Percentiles rank a stretch among this genome's conserved stretches.
Evolutionary conservation across 768 basidiomycete species (phyloP).

Genomic region (Lentinus tigrinus): DNA sequence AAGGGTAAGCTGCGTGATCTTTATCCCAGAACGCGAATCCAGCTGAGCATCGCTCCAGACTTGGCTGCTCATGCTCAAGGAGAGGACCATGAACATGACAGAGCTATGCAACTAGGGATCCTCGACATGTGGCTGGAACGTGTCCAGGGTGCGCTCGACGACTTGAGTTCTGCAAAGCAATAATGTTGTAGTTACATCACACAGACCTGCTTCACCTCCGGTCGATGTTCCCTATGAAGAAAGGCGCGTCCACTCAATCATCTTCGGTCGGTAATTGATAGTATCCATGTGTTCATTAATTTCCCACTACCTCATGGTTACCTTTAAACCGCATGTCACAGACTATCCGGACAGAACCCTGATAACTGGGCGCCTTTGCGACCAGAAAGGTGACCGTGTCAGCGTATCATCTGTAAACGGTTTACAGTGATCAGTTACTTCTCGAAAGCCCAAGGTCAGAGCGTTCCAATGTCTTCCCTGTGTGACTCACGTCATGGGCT

Average conservation of each 20-base stretch:
- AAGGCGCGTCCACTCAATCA: no score
- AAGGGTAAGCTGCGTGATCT: slow-evolving; percentile 4
- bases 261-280: no score
- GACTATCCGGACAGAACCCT: no score
- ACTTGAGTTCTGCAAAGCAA: not conserved
- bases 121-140: slow-evolving; percentile 22
- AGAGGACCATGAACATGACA: slow-evolving; percentile 1
- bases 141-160: slow-evolving; percentile 3
- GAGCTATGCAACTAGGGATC: slow-evolving; percentile 14
- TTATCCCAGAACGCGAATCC: not conserved
- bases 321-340: no score
- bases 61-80: not conserved
- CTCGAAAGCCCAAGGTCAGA: no score
- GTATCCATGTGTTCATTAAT: no score
- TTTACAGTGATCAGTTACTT: not conserved
- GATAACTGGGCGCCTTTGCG: no score
- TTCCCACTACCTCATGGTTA: no score
- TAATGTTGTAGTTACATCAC: not conserved
- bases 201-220: not conserved
- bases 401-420: not conserved
- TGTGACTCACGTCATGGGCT: not conserved
- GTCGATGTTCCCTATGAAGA: no score
- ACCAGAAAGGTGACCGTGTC: no score
- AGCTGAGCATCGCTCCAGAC: not conserved
- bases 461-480: no score